Evolutionary conservation across 2,329 filamentous ascomycete species (phyloP).

Genomic region (Fusarium neocosmosporiellum): DNA sequence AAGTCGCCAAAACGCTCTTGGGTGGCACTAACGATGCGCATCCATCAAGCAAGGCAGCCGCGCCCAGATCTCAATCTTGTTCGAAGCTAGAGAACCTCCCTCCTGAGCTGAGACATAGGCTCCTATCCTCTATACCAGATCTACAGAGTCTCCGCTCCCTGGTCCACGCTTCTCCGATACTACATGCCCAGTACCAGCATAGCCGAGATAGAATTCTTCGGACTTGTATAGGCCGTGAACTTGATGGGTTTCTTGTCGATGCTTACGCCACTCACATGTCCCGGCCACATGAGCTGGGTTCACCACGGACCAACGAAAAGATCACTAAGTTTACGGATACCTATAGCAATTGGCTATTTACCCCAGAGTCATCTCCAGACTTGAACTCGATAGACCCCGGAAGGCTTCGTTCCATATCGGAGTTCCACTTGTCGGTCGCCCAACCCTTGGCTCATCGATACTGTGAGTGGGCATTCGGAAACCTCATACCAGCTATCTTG

Average conservation of each 20-base stretch:
- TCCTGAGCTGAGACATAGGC: not conserved
- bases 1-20: not conserved
- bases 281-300: slow-evolving; percentile 15
- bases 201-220: slow-evolving; percentile 30
- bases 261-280: slow-evolving; percentile 32
- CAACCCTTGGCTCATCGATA: not conserved
- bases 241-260: slow-evolving; percentile 32
- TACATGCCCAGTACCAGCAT: slow-evolving; percentile 36
- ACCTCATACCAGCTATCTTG: not conserved
- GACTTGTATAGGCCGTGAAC: slow-evolving; percentile 23
- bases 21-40: not conserved
- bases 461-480: not conserved
- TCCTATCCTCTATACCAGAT: slow-evolving; percentile 32
- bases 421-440: not conserved
- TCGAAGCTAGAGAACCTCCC: not conserved
- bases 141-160: slow-evolving; percentile 12
- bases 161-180: slow-evolving; percentile 30
- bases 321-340: slow-evolving; percentile 5
- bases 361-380: not conserved
- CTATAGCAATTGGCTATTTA: slow-evolving; percentile 7
- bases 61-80: not conserved
- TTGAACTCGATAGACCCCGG: not conserved
- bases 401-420: not conserved
- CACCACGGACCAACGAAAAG: slow-evolving; percentile 10
- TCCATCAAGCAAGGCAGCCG: not conserved